Conservation (phyloP, 139 green algal species). For the Nannochloris sp. region DNA sequence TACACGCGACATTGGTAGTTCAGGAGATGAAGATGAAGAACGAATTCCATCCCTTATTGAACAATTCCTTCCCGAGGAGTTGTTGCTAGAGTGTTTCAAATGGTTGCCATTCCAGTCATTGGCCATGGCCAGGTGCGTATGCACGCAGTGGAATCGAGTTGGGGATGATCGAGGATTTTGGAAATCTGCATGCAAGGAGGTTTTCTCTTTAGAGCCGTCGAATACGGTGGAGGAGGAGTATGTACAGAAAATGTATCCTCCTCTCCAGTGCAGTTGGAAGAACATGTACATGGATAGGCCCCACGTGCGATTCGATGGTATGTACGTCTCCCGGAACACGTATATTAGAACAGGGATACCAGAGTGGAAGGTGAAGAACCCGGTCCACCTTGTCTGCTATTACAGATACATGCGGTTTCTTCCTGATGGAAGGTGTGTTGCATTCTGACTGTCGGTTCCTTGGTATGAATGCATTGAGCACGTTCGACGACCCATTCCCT, state of each 20-base stretch:
- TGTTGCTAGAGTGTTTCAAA: constrained; percentile 50
- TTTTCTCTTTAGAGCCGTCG: constrained; percentile 23
- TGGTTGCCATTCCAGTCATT: constrained; percentile 44
- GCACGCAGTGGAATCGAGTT: constrained; percentile 48
- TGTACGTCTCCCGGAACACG: constrained; percentile 74
- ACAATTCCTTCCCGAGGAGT: constrained; percentile 56
- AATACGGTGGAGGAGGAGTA: not conserved
- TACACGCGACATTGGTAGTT: not conserved
- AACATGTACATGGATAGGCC: constrained; percentile 61
- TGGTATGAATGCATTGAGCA: too few relatives aligned
- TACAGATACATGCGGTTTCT: constrained; percentile 64
- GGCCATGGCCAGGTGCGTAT: constrained; percentile 50
- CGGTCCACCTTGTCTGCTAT: constrained; percentile 58
- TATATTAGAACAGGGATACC: constrained; percentile 57
- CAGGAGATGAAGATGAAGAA: not conserved
- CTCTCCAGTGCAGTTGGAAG: constrained; percentile 41
- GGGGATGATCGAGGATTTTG: constrained; percentile 47
- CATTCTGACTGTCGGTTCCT: not conserved
- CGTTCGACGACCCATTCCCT: not conserved
- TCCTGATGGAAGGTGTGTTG: constrained; percentile 39
- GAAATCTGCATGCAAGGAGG: constrained; percentile 51
- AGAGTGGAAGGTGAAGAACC: constrained; percentile 44
- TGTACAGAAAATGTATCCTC: constrained; percentile 23
- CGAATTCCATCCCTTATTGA: constrained; percentile 55
- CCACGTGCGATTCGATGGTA: constrained; percentile 66